Percentiles rank a stretch among this genome's conserved stretches.
These are phyloP conservation scores for Dendrothele bispora DNA, from an alignment of 768 basidiomycete species.

Conservation along the genomic window DNA sequence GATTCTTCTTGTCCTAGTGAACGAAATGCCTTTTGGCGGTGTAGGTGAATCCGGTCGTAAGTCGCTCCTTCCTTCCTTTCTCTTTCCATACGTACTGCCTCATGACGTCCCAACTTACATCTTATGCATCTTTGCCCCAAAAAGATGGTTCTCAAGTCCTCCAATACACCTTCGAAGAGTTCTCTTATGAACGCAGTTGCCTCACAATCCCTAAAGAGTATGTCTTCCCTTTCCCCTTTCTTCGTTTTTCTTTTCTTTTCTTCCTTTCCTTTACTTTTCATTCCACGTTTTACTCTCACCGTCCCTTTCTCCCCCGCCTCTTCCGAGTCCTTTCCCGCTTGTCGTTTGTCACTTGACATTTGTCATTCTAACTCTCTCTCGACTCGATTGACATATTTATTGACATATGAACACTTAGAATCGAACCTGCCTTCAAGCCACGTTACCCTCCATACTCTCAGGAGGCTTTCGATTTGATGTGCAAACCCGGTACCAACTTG, in stretches of 20 bases:
- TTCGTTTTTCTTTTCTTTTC: background rate
- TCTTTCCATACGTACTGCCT: background rate
- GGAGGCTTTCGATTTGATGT: background rate
- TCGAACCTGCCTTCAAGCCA: background rate
- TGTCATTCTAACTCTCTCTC: background rate
- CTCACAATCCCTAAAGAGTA: slow-evolving; percentile 4
- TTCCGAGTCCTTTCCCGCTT: background rate
- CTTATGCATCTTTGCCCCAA: background rate
- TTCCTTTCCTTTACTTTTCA: background rate
- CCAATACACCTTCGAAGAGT: slow-evolving; percentile 7
- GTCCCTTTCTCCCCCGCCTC: background rate
- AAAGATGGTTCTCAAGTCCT: slow-evolving; percentile 9
- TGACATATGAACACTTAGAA: slow-evolving; percentile 1
- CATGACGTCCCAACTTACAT: background rate
- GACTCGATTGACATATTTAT: background rate
- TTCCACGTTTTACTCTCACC: background rate
- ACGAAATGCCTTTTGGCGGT: slow-evolving; percentile 75
- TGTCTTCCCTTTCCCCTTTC: too few species aligned
- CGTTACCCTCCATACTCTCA: slow-evolving; percentile 11
- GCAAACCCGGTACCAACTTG: background rate
- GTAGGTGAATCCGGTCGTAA: slow-evolving; percentile 71
- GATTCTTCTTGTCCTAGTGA: slow-evolving; percentile 32
- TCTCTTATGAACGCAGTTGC: slow-evolving; percentile 4
- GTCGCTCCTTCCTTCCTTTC: slow-evolving; percentile 19
- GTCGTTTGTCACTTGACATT: background rate